Base-by-base conservation (phyloP, 441 rosid species). In the Eutrema salsugineum region DNA sequence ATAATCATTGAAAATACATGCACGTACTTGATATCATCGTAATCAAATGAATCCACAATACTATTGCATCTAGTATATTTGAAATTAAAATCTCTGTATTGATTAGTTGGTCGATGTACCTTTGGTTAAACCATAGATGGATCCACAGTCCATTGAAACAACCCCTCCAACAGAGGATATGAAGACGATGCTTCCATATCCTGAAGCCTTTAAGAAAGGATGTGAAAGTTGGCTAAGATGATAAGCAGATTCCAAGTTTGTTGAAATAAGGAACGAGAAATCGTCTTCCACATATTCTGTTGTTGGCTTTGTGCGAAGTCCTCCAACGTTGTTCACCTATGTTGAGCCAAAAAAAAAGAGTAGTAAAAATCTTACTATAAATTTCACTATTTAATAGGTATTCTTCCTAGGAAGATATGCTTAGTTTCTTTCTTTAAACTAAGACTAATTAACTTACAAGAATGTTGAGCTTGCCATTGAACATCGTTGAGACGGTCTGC, bases 251-350 rank as follows among this genome's bases (percentile, higher is more conserved):
- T 86, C 85, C 2, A 84, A 33, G 62, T 84, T 86, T 15, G 82
- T 75, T 36, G 66, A 15, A 70, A 81, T 77, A 2, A 78, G 20
- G 46, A 53, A 43, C 5, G 80, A 61, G 64, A 71, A 71, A 12
- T 84, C 88, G 6, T 80, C 86, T 0, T 46, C 77, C 0, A 30
- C 44, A 70, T 68, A 81, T 0, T 82, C 79, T 5, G 3, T 35
- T 3, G 85, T 76, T 7, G 63, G 75, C 48, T 81, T 72, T 72
- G 12, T 0, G 0, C 36, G 57, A 11, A 50, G 7, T 14, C 33
- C 70, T 12, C 83, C 84, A 3, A 76, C 87, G 32, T 81, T 84
- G 39, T 86, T 86, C 20, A 86, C 55, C 88, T 86, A 15, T 12
- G n/a, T 46, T 50, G 16, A 42, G 1, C 7, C 32, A 16, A 48